Percentiles rank a stretch among this genome's conserved stretches.
Conservation (phyloP, 108 stramenopile genomes). For the Cylindrotheca closterium region DNA sequence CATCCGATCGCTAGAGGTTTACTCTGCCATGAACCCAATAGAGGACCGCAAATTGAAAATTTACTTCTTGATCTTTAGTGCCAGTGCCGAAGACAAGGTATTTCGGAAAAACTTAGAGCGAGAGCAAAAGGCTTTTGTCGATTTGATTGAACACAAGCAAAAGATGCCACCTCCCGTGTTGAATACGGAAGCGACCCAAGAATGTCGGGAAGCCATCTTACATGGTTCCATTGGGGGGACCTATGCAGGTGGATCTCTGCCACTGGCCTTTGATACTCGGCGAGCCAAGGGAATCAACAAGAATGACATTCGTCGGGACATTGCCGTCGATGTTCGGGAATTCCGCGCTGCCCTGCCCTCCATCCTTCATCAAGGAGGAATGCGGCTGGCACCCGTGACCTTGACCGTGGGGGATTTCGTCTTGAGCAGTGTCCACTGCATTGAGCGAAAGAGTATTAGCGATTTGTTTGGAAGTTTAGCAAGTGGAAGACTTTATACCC, state of each 20-base stretch:
- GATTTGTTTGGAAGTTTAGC: conserved; percentile 94
- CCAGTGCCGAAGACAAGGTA: conserved; percentile 94
- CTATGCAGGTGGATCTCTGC: conserved; percentile 70
- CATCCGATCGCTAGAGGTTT: conserved; percentile 87
- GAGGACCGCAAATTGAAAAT: conserved; percentile 61
- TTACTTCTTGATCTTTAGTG: conserved; percentile 90
- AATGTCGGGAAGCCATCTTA: conserved; percentile 76
- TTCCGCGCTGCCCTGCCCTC: conserved; percentile 95
- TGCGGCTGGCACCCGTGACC: conserved; percentile 88
- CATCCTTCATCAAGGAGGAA: conserved; percentile 93
- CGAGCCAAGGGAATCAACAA: conserved; percentile 52
- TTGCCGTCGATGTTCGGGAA: conserved; percentile 96
- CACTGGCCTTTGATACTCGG: conserved; percentile 79
- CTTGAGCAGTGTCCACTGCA: conserved; percentile 92
- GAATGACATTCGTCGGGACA: conserved; percentile 58
- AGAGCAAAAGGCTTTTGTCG: conserved; percentile 92
- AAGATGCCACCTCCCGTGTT: conserved; percentile 79
- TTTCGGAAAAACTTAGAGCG: conserved; percentile 84
- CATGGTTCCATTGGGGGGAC: conserved; percentile 53
- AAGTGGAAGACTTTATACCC: conserved; percentile 91
- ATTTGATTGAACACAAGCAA: conserved; percentile 90
- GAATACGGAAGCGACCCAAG: conserved; percentile 69
- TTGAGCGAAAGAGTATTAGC: conserved; percentile 94
- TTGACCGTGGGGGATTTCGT: conserved; percentile 96
- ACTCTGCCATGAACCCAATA: conserved; percentile 31